Conservation (phyloP, 371 early-diverging fungal species). For the Mucor plumbeus region DNA sequence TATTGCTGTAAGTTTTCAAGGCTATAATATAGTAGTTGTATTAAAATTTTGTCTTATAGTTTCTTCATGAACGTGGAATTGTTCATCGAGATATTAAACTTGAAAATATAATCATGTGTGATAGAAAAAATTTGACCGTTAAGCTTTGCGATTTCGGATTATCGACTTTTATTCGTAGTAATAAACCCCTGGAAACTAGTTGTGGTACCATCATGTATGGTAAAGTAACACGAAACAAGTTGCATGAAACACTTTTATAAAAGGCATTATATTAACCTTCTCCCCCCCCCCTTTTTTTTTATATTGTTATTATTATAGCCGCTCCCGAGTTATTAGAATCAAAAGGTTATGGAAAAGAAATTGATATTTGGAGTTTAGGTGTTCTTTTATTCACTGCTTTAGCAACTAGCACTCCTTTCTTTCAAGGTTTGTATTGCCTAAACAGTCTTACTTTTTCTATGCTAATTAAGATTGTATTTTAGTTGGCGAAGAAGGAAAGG, state of each 20-base stretch:
- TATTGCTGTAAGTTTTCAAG: conserved; percentile 21
- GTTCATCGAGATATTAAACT: conserved; percentile 81
- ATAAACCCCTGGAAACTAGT: conserved; percentile 11
- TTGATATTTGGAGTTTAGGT: conserved; percentile 98
- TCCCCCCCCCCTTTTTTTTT: too few relatives aligned
- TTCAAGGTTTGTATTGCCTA: conserved; percentile 3
- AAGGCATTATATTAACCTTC: not conserved
- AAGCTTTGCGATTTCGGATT: conserved; percentile 30
- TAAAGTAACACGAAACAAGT: conserved; percentile 8
- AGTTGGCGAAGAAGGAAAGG: not conserved
- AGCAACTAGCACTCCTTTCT: conserved; percentile 92
- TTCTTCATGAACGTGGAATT: conserved; percentile 71
- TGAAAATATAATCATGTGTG: conserved; percentile 69
- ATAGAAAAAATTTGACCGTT: conserved; percentile 15
- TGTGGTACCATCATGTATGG: conserved; percentile 32
- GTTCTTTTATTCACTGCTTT: conserved; percentile 93
- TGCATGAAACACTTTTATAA: not conserved
- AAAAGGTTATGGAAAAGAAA: conserved; percentile 92
- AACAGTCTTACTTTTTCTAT: not conserved
- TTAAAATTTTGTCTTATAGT: conserved; percentile 24
- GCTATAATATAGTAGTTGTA: not conserved
- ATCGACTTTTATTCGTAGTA: conserved; percentile 14
- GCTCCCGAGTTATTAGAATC: conserved; percentile 89
- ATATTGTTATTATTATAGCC: conserved; percentile 28
- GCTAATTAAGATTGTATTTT: not conserved